Evolutionary conservation across 768 basidiomycete species (phyloP).

Genomic region (Tubosaeta sp.): DNA sequence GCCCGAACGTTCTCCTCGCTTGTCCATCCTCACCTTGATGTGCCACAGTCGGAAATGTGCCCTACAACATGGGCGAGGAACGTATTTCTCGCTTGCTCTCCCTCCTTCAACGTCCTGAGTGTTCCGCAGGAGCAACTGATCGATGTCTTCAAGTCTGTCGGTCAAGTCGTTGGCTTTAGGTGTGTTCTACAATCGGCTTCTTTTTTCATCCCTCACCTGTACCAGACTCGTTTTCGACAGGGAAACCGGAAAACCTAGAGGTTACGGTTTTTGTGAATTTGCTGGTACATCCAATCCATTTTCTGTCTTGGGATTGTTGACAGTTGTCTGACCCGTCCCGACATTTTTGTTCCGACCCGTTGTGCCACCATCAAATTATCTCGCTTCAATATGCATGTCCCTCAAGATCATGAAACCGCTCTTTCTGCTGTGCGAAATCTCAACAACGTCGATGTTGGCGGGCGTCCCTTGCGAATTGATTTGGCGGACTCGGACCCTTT

Average conservation of each 20-base stretch:
- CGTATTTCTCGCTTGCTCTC: constrained; percentile 9
- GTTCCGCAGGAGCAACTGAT: constrained; percentile 67
- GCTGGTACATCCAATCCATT: constrained; percentile 59
- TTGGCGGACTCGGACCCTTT: constrained; percentile 91
- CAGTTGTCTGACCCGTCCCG: constrained; percentile 37
- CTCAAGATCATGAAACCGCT: constrained; percentile 90
- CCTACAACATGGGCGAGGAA: constrained; percentile 83
- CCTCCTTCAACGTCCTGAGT: constrained; percentile 4
- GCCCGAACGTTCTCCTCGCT: constrained; percentile 15
- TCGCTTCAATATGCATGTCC: constrained; percentile 7
- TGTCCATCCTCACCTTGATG: constrained; percentile 2
- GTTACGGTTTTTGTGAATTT: constrained; percentile 93
- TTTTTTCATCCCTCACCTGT: constrained; percentile 1
- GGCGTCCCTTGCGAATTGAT: constrained; percentile 90
- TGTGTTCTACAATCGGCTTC: constrained; percentile 21
- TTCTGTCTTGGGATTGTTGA: constrained; percentile 20
- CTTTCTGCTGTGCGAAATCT: constrained; percentile 93
- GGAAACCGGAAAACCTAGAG: constrained; percentile 91
- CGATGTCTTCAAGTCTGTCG: constrained; percentile 84
- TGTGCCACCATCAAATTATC: constrained; percentile 9
- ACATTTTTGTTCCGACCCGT: constrained; percentile 6
- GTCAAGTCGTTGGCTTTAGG: constrained; percentile 88
- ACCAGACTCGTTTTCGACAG: constrained; percentile 81
- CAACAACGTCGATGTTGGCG: constrained; percentile 88
- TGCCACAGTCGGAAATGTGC: constrained; percentile 74